Conservation (phyloP, 768 basidiomycete species). For the Mycena capillaripes region DNA sequence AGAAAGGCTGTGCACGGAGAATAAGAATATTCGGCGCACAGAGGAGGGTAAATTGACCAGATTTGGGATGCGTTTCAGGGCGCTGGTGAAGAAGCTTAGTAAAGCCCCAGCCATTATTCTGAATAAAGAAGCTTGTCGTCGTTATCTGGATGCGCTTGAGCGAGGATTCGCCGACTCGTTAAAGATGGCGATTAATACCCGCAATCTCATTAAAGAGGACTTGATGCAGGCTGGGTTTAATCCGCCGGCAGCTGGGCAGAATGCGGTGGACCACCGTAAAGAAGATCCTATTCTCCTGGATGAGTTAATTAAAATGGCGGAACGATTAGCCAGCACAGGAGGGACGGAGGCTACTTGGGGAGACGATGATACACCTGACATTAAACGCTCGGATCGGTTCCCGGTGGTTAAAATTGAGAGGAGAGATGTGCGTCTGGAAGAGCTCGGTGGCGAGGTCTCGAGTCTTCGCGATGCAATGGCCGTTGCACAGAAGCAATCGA, state of each 20-base stretch:
- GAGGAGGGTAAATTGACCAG: constrained; percentile 20
- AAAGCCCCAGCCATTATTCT: too few relatives aligned
- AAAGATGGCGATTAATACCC: constrained; percentile 11
- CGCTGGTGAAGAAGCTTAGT: constrained; percentile 18
- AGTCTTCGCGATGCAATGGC: constrained; percentile 11
- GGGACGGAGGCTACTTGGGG: neutral
- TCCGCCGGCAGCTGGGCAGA: neutral
- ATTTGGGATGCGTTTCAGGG: constrained; percentile 20
- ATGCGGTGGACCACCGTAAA: constrained; percentile 7
- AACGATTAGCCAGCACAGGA: constrained; percentile 10
- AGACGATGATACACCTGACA: neutral
- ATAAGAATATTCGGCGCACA: neutral
- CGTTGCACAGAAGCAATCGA: too few relatives aligned
- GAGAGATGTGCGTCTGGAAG: constrained; percentile 13
- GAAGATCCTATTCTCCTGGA: constrained; percentile 24
- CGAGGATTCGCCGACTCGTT: constrained; percentile 17
- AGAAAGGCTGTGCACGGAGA: constrained; percentile 2
- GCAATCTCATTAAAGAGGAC: constrained; percentile 18
- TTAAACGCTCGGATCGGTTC: constrained; percentile 21
- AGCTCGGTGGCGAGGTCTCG: constrained; percentile 10
- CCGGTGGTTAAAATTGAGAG: constrained; percentile 19
- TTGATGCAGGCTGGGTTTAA: neutral
- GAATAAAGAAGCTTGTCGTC: constrained; percentile 25
- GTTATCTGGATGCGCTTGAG: constrained; percentile 24
- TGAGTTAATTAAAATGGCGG: constrained; percentile 29